Conservation (phyloP, 169 alveolate species). For the Amoebophrya sp. region DNA sequence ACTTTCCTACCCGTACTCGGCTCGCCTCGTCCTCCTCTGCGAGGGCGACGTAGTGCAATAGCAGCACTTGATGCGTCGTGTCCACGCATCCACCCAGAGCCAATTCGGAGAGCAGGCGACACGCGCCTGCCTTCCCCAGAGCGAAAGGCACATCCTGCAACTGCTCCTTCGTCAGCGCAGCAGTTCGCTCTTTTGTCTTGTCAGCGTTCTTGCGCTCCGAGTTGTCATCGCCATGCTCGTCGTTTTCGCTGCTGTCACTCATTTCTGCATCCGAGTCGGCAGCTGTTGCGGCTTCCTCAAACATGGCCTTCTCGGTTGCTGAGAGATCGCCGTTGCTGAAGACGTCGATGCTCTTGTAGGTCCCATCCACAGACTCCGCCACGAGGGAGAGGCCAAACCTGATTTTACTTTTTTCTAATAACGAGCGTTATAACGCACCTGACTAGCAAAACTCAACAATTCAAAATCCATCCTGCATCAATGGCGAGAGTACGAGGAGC, state of each 20-base stretch:
- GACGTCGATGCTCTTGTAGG: conserved; percentile 5
- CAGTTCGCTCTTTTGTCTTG: no score
- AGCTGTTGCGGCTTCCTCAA: neutral
- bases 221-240: neutral
- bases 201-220: neutral
- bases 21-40: neutral
- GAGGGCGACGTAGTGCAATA: neutral
- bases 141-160: neutral
- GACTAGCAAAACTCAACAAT: no score
- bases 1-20: neutral
- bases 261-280: neutral
- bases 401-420: no score
- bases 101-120: neutral
- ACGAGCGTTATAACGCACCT: no score
- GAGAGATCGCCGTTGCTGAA: neutral
- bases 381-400: conserved; percentile 63
- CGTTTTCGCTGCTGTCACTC: neutral
- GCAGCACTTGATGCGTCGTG: neutral
- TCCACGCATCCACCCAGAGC: neutral
- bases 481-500: no score
- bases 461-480: no score
- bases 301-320: neutral
- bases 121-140: neutral
- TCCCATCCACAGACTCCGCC: conserved; percentile 57
- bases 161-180: no score